Percentiles rank a stretch among this genome's conserved stretches.
phyloP scores from a whole-genome alignment of 306 rosid genomes.

The Sicyos edulis region DNA sequence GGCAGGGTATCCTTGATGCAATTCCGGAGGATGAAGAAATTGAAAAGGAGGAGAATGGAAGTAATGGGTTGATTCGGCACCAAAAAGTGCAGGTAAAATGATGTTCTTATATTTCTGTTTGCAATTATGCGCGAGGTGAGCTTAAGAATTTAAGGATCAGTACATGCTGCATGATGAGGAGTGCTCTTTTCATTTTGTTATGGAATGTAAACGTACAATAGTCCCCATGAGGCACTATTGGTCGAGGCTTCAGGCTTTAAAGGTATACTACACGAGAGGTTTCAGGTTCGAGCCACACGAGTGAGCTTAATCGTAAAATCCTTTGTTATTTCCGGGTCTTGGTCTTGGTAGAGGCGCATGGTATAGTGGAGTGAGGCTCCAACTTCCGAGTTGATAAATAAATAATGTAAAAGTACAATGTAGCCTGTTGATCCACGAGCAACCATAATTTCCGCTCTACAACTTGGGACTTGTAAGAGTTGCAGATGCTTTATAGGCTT shows the following conservation, averaged over 20 bases:
- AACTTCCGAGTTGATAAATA: too few species aligned
- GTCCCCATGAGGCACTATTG: too few species aligned
- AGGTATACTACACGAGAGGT: too few species aligned
- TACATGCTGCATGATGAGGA: too few species aligned
- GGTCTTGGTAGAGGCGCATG: too few species aligned
- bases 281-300: too few species aligned
- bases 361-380: too few species aligned
- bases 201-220: not conserved
- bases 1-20: slow-evolving; percentile 57
- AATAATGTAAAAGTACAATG: not conserved
- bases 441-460: not conserved
- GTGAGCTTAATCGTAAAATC: too few species aligned
- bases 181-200: too few species aligned
- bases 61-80: slow-evolving; percentile 34
- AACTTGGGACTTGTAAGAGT: not conserved
- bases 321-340: too few species aligned
- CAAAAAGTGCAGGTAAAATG: slow-evolving; percentile 49
- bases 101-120: not conserved
- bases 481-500: not conserved
- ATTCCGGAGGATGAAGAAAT: slow-evolving; percentile 85
- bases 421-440: not conserved
- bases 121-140: slow-evolving; percentile 2
- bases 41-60: slow-evolving; percentile 39
- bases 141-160: not conserved
- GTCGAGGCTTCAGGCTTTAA: too few species aligned